phyloP scores from a whole-genome alignment of 148 eudicot species.

The Heliosperma pusillum region DNA sequence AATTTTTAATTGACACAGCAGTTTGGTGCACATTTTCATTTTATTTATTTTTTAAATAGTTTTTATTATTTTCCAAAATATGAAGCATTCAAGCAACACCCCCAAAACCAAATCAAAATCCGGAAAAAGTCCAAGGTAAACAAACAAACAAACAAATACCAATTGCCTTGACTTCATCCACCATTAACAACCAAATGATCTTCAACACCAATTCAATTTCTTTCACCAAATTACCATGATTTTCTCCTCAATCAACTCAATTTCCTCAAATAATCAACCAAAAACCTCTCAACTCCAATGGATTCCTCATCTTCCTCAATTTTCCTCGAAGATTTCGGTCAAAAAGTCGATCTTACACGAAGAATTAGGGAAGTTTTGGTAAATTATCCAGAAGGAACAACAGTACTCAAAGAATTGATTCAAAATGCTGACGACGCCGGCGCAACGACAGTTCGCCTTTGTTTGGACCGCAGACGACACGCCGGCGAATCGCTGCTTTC shows the following conservation, averaged over 20 bases:
- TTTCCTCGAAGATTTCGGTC: conserved; percentile 87
- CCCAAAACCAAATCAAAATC: neutral
- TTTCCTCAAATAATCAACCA: neutral
- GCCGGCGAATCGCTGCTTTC: conserved; percentile 53
- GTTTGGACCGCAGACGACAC: conserved; percentile 77
- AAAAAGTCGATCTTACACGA: conserved; percentile 90
- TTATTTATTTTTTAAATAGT: too few relatives aligned
- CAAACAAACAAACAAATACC: neutral
- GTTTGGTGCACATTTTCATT: too few relatives aligned
- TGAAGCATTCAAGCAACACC: neutral
- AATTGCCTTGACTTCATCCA: neutral
- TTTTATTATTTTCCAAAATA: too few relatives aligned
- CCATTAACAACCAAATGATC: neutral
- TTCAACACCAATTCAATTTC: neutral
- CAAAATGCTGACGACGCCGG: conserved; percentile 99
- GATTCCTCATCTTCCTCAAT: conserved; percentile 24
- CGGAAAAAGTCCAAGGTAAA: neutral
- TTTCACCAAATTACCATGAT: conserved; percentile 8
- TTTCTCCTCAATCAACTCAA: neutral
- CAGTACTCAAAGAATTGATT: conserved; percentile 82
- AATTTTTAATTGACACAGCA: too few relatives aligned
- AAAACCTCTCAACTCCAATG: neutral
- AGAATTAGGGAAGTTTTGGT: conserved; percentile 81
- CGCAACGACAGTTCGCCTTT: conserved; percentile 69
- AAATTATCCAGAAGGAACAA: conserved; percentile 93